Evolutionary conservation across 345 rosid genomes (phyloP), one percentile per base, ranked within the genome.

Genomic region (Pistacia atlantica): DNA sequence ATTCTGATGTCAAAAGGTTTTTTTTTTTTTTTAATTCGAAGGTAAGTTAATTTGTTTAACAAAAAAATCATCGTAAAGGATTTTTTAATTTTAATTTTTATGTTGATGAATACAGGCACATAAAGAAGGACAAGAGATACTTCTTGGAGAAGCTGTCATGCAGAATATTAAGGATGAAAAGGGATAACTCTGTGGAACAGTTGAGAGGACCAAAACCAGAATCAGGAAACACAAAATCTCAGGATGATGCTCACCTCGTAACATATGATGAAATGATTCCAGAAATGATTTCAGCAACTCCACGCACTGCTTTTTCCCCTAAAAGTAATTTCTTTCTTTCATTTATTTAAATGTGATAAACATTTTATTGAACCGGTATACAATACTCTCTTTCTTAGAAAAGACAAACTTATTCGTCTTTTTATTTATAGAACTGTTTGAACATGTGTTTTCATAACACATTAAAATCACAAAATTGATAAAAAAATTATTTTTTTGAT

Each of bases 231-330:
- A 45, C 51, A 16, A 78, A 22, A 57, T 51, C 10, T 4, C 56
- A 63, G 20, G 33, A 77, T 45, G 67, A 22, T 28, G 67, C 61
- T 66, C 72, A 73, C 8, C 60, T 35, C 1, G 81, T 90, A 5
- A 72, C 81, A 6, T 89, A 89, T 69, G 88, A 80, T 25, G 95
- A 91, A 78, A 87, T 91, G 93, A 81, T 89, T 75, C 87, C 91
- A 6, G 90, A 80, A 80, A 87, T 91, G 93, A 81, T 89, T 75
- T 86, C 91, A 6, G 90, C 80, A 14, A 79, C 72, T 69, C 74
- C 83, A 11, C 31, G 22, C 20, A 46, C 56, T 11, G 62, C 74
- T n/a, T 28, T 42, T 12, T 45, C 79, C n/a, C 35, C 65, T 31
- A 48, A 14, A 28, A 72, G 91, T 91, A 71, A 77, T 84, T 80